Base-by-base conservation (phyloP, 495 filamentous ascomycete species). In the Mycothermus thermophilus region DNA sequence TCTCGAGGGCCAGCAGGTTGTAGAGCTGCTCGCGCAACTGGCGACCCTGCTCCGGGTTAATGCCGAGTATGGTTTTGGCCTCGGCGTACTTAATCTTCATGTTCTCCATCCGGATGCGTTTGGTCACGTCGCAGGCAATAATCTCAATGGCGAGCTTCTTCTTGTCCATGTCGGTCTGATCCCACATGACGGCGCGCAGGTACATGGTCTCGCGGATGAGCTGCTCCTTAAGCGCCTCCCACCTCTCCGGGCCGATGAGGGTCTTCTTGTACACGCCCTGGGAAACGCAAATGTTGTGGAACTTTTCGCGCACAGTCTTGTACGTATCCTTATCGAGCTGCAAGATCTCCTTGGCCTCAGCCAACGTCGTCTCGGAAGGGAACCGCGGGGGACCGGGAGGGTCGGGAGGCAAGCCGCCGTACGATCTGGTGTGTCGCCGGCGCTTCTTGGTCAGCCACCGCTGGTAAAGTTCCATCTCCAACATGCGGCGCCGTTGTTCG, bases 81-180 rank as follows among this genome's bases (percentile, higher is more conserved):
- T 84, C 77, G 20, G 72, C 69, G 29, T 85, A 69, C 3, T 73
- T 77, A 62, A 87, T 74, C 18, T 63, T 58, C n/a, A 59, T 60
- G 35, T 72, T 66, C 19, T 71, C 35, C 1, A 67, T 77, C 25
- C 83, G 66, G 66, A 86, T 79, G 16, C 77, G 62, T 54, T 90
- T 90, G 7, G 79, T 84, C 30, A 87, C 79, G 52, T 87, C 80
- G n/a, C 66, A 75, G 46, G 78, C 83, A 16, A 90, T 74, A 17
- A 83, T 68, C 55, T 90, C 83, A 6, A 90, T 60, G 1, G 82
- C 77, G 32, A 81, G 66, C 13, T 63, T 44, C 43, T 54, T 54
- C 33, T 45, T 34, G 7, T 51, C 54, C 28, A 73, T 68, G 24
- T 75, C 63, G 9, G 52, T 45, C 8, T 38, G 46, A 13, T 52